phyloP scores from a whole-genome alignment of 2,329 filamentous ascomycete genomes.

The Lomentospora prolificans region DNA sequence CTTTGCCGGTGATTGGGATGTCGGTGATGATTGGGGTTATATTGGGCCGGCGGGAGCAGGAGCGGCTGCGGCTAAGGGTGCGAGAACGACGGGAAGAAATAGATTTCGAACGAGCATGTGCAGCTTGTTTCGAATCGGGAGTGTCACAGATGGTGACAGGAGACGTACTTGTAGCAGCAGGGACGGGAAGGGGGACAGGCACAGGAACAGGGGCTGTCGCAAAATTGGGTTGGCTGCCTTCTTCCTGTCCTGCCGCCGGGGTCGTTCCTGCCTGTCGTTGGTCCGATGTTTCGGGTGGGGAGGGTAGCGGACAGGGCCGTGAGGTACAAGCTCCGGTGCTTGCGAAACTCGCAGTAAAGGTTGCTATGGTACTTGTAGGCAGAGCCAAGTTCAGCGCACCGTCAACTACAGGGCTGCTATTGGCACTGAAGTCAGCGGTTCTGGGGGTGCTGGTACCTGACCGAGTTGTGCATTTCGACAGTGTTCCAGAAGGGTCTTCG shows the following conservation, averaged over 20 bases:
- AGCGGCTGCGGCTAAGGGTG: background rate
- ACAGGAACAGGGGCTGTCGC: background rate
- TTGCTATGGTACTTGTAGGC: background rate
- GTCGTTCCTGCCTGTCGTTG: background rate
- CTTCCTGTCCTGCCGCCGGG: background rate
- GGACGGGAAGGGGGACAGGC: background rate
- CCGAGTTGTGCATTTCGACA: background rate
- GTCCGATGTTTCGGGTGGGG: background rate
- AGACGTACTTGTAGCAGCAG: background rate
- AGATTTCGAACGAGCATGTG: background rate
- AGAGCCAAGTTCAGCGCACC: background rate
- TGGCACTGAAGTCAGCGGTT: background rate
- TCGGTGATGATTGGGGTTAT: background rate
- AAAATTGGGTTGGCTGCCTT: background rate
- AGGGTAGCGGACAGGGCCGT: background rate
- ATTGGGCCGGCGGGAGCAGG: background rate
- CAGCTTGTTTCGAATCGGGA: background rate
- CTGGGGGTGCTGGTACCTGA: background rate
- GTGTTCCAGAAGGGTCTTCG: background rate
- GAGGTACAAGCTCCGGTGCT: background rate
- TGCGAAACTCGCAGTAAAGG: background rate
- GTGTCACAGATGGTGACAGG: background rate
- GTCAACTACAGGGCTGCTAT: background rate
- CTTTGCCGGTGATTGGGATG: background rate
- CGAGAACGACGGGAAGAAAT: conserved; percentile 1